Conservation (phyloP, 257 asterid genomes). For the Lavandula angustifolia region DNA sequence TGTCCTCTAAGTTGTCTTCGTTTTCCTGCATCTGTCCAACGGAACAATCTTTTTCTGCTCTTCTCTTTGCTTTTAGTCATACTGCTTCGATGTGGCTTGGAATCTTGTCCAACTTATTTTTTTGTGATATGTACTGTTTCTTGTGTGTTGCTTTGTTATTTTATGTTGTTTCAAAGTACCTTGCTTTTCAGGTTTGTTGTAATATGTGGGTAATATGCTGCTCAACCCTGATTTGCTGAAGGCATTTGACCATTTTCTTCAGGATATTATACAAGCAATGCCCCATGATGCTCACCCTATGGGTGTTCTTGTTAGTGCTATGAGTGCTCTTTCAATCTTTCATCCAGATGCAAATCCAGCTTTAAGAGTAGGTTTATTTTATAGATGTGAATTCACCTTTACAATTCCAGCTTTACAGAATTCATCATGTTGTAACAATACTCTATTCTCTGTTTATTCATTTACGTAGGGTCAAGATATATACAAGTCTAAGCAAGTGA, state of each 20-base stretch:
- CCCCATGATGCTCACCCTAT: conserved; percentile 99
- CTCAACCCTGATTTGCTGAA: conserved; percentile 30
- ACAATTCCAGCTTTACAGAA: not conserved
- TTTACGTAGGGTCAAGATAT: conserved; percentile 73
- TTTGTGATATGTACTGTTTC: not conserved
- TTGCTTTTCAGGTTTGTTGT: conserved; percentile 1
- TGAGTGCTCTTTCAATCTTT: conserved; percentile 93
- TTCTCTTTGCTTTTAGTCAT: conserved; percentile 8
- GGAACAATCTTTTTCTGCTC: not conserved
- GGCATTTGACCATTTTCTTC: conserved; percentile 41
- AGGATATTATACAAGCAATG: conserved; percentile 98
- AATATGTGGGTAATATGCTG: not conserved
- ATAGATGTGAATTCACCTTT: not conserved
- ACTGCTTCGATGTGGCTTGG: not conserved
- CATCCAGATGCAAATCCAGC: conserved; percentile 99
- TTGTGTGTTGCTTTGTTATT: not conserved
- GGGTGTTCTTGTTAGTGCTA: conserved; percentile 99
- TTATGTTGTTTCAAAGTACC: not conserved
- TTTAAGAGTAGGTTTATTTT: conserved; percentile 59
- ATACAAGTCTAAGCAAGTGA: conserved; percentile 81
- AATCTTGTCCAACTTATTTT: not conserved
- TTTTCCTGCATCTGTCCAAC: conserved; percentile 27
- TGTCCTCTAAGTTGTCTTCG: conserved; percentile 36
- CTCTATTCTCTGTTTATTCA: conserved; percentile 17
- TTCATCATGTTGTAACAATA: conserved; percentile 11